Percentiles rank a stretch among this genome's conserved stretches.
These are phyloP conservation scores for Atkinsonella texensis DNA, from an alignment of 2,329 filamentous ascomycete species.

Conservation along the genomic window DNA sequence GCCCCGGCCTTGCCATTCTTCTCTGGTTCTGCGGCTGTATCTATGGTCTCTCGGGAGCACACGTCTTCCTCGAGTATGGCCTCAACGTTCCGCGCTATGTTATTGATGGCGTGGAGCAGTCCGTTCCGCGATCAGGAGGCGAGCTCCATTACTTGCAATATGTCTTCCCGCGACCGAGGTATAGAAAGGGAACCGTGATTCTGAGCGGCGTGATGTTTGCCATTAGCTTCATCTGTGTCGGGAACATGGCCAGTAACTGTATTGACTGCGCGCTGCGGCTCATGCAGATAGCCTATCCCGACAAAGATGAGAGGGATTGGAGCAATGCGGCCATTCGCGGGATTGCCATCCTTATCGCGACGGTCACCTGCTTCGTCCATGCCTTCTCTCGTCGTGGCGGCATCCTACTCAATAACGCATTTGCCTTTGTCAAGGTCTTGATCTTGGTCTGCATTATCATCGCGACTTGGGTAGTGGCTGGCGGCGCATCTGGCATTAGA, in stretches of 20 bases:
- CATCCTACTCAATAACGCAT: slow-evolving; percentile 37
- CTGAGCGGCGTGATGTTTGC: slow-evolving; percentile 33
- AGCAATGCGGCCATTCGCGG: slow-evolving; percentile 26
- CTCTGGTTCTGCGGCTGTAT: slow-evolving; percentile 28
- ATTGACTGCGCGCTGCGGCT: slow-evolving; percentile 32
- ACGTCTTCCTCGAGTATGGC: slow-evolving; percentile 33
- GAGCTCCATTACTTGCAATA: slow-evolving; percentile 38
- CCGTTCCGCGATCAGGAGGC: slow-evolving; percentile 32
- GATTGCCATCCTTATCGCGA: slow-evolving; percentile 33
- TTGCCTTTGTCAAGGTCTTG: slow-evolving; percentile 36
- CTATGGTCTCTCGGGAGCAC: slow-evolving; percentile 24
- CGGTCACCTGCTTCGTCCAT: slow-evolving; percentile 35
- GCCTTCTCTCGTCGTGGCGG: slow-evolving; percentile 35
- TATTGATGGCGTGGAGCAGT: slow-evolving; percentile 25
- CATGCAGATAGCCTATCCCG: slow-evolving; percentile 21
- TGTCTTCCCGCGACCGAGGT: slow-evolving; percentile 26
- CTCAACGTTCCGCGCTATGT: slow-evolving; percentile 32
- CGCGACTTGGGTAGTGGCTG: slow-evolving; percentile 20
- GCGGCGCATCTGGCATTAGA: slow-evolving; percentile 4
- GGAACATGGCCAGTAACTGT: slow-evolving; percentile 37
- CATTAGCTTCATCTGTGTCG: slow-evolving; percentile 31
- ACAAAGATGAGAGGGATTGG: slow-evolving; percentile 8
- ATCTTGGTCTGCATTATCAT: slow-evolving; percentile 33
- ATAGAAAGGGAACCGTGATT: slow-evolving; percentile 22
- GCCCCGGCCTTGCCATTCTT: slow-evolving; percentile 23